A percentile compares a stretch with the other conserved stretches of the same genome.
Evolutionary conservation across 441 rosid genomes (phyloP).

Genomic region (Brassica balearica): DNA sequence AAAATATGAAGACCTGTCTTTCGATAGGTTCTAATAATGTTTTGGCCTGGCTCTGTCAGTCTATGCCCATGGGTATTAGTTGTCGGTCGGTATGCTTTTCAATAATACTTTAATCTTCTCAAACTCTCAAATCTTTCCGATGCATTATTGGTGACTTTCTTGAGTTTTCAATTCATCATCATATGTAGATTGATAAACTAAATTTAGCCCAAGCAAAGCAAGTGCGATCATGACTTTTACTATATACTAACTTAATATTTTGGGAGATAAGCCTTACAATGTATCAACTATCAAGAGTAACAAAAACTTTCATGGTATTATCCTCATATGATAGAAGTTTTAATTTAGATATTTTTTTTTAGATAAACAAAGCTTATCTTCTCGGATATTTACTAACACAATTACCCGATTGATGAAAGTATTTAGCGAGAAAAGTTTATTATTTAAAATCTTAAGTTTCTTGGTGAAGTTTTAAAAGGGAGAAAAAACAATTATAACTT

Average conservation of each 20-base stretch:
- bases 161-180: slow-evolving; percentile 16
- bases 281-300: not conserved
- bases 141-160: slow-evolving; percentile 20
- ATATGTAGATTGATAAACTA: not conserved
- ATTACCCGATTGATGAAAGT: not conserved
- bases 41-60: too few species aligned
- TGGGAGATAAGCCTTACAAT: not conserved
- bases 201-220: slow-evolving; percentile 1
- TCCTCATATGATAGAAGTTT: not conserved
- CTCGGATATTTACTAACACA: not conserved
- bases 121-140: slow-evolving; percentile 1
- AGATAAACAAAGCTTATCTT: not conserved
- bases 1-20: not conserved
- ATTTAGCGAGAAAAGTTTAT: not conserved
- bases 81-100: slow-evolving; percentile 4
- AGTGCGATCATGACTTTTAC: not conserved
- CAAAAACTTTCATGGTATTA: not conserved
- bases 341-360: not conserved
- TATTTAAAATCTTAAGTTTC: too few species aligned
- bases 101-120: not conserved
- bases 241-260: not conserved
- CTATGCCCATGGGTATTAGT: not conserved
- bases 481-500: too few species aligned
- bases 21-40: not conserved
- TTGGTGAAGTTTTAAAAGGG: too few species aligned